These are phyloP conservation scores for Laetiporus sulphureus DNA, from an alignment of 1,284 basidiomycete species.

Conservation along the genomic window DNA sequence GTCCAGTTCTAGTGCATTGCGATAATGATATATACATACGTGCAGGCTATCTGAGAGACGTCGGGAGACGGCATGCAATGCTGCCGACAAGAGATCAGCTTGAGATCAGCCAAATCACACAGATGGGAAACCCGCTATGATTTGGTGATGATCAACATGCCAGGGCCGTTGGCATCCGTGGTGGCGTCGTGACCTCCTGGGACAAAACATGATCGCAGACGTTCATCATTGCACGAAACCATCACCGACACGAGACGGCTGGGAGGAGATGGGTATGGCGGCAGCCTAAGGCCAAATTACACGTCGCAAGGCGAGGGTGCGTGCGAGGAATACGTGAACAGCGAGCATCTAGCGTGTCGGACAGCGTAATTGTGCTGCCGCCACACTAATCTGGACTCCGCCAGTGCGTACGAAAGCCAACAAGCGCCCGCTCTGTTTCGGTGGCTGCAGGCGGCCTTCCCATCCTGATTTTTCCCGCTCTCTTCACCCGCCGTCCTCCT, in stretches of 20 bases:
- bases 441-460: not conserved
- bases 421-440: no score
- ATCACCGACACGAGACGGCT: no score
- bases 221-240: conserved; percentile 4
- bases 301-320: no score
- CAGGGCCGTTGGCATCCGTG: no score
- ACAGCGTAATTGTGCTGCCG: no score
- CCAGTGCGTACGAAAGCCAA: no score
- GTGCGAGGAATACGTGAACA: no score
- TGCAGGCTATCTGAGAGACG: not conserved
- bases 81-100: not conserved
- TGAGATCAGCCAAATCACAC: not conserved
- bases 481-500: not conserved
- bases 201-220: not conserved
- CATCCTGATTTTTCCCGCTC: not conserved
- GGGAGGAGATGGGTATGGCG: no score
- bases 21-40: not conserved
- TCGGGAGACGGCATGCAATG: not conserved
- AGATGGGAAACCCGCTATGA: not conserved
- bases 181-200: not conserved
- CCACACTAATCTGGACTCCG: no score
- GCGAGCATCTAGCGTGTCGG: no score
- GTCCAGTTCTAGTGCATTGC: not conserved
- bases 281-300: no score
- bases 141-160: not conserved